These are phyloP conservation scores for Acacia confusa DNA, from an alignment of 306 rosid genomes.

Conservation along the genomic window DNA sequence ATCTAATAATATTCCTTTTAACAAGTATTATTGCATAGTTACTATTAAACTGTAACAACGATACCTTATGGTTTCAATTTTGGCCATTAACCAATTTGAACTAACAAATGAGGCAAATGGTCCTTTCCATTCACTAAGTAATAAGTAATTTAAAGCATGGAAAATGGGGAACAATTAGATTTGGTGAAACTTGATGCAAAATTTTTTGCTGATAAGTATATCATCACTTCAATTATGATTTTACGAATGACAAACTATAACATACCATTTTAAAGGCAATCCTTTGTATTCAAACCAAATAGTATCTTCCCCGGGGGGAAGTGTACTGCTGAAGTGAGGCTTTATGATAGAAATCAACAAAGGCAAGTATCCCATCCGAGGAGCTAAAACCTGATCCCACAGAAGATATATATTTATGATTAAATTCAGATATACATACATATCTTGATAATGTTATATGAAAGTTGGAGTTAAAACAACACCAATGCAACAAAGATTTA, in stretches of 20 bases:
- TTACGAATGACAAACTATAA: neutral
- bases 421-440: neutral
- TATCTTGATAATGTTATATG: neutral
- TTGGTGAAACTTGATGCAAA: neutral
- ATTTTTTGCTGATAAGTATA: neutral
- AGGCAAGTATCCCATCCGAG: conserved; percentile 88
- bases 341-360: conserved; percentile 71
- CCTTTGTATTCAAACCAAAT: conserved; percentile 96
- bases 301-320: conserved; percentile 87
- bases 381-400: conserved; percentile 74
- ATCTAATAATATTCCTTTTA: neutral
- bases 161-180: neutral
- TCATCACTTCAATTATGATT: neutral
- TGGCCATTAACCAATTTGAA: neutral
- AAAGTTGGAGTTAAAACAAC: conserved; percentile 1
- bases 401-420: neutral
- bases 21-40: neutral
- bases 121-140: neutral
- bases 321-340: conserved; percentile 74
- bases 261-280: conserved; percentile 85
- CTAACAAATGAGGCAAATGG: neutral
- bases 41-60: neutral
- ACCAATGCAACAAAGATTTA: neutral
- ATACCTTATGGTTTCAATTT: neutral
- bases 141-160: neutral